These are phyloP conservation scores for Cryptosporidium muris DNA, from an alignment of 169 alveolate species.

Conservation along the genomic window DNA sequence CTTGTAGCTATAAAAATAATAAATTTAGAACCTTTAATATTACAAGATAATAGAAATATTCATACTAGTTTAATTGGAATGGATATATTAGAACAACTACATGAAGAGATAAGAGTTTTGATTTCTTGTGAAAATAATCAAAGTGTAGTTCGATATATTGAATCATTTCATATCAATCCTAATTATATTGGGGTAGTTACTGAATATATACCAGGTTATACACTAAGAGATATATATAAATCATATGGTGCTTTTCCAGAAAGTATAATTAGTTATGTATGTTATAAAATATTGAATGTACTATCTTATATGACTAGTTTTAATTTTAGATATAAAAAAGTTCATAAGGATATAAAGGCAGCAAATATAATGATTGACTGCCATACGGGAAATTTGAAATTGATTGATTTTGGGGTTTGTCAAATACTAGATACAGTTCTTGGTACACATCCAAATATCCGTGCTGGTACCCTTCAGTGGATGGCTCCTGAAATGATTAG, in stretches of 20 bases:
- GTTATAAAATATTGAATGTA: slow-evolving; percentile 10
- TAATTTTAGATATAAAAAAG: slow-evolving; percentile 49
- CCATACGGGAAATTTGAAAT: slow-evolving; percentile 28
- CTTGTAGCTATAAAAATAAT: slow-evolving; percentile 51
- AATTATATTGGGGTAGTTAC: slow-evolving; percentile 58
- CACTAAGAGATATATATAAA: slow-evolving; percentile 53
- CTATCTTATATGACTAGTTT: background rate
- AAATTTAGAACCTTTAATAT: slow-evolving; percentile 37
- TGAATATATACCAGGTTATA: slow-evolving; percentile 59
- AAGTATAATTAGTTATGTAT: slow-evolving; percentile 22
- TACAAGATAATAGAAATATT: background rate
- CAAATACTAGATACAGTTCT: slow-evolving; percentile 48
- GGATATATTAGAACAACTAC: slow-evolving; percentile 50
- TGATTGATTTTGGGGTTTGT: slow-evolving; percentile 66
- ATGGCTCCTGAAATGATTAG: slow-evolving; percentile 59
- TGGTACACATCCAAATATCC: slow-evolving; percentile 36
- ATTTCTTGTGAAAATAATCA: slow-evolving; percentile 3
- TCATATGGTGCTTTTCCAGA: slow-evolving; percentile 71
- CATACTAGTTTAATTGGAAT: background rate
- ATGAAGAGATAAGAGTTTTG: slow-evolving; percentile 54
- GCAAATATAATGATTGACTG: slow-evolving; percentile 58
- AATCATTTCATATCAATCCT: slow-evolving; percentile 56
- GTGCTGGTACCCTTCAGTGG: slow-evolving; percentile 66
- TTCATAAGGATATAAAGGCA: slow-evolving; percentile 61
- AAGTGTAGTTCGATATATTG: slow-evolving; percentile 24